These are phyloP conservation scores for Tripterygium wilfordii DNA, from an alignment of 177 flowering plant species.

Conservation along the genomic window DNA sequence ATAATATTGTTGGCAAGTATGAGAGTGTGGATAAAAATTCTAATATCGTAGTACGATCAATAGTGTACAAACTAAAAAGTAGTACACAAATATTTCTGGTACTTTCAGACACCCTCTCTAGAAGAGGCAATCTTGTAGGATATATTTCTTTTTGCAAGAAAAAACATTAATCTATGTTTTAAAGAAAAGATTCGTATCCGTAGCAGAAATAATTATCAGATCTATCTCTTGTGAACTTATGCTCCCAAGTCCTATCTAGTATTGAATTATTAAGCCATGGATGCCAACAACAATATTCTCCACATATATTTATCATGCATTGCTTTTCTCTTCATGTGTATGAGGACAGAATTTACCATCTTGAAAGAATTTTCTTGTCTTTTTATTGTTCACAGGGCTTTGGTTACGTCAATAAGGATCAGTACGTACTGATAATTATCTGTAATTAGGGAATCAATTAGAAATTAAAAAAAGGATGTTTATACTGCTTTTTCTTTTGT, in stretches of 20 bases:
- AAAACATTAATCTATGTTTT: neutral
- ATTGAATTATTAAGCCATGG: slow-evolving; percentile 18
- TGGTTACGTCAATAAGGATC: slow-evolving; percentile 28
- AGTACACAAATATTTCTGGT: slow-evolving; percentile 5
- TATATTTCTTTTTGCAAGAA: neutral
- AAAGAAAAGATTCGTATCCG: slow-evolving; percentile 13
- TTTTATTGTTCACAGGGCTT: too few species aligned
- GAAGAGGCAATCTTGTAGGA: slow-evolving; percentile 6
- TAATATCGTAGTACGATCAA: too few species aligned
- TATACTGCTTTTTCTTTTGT: slow-evolving; percentile 4
- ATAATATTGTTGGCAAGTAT: too few species aligned
- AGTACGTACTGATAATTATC: too few species aligned
- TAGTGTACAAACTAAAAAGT: neutral
- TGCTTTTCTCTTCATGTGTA: neutral
- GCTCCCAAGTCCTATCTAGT: slow-evolving; percentile 23
- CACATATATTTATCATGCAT: slow-evolving; percentile 1
- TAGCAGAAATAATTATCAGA: slow-evolving; percentile 22
- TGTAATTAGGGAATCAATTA: too few species aligned
- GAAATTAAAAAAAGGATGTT: slow-evolving; percentile 16
- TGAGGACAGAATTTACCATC: slow-evolving; percentile 4
- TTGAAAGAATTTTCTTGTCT: neutral
- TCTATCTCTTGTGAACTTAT: slow-evolving; percentile 21
- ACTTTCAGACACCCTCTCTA: slow-evolving; percentile 15
- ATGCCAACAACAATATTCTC: slow-evolving; percentile 18
- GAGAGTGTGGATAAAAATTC: neutral